Conservation (phyloP, 2,329 filamentous ascomycete genomes). For the Fusarium clavum region DNA sequence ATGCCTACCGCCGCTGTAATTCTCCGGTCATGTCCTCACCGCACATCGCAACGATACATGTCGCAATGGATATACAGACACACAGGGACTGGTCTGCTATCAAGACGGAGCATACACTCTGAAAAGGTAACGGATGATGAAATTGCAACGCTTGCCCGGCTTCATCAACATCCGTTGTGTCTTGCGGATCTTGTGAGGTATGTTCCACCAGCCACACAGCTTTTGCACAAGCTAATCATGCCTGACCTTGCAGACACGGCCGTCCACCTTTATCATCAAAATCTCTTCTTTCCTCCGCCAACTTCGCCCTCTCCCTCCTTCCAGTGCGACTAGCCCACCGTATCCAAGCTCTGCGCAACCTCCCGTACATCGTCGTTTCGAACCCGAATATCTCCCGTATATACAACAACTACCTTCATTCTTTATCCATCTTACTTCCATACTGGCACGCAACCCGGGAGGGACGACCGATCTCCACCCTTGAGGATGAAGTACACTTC, state of each 20-base stretch:
- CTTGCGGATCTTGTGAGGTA: constrained; percentile 91
- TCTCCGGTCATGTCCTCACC: constrained; percentile 7
- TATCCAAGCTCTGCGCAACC: constrained; percentile 90
- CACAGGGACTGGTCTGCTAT: not conserved
- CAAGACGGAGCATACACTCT: constrained; percentile 33
- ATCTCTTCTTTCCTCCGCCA: constrained; percentile 88
- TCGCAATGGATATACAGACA: constrained; percentile 2
- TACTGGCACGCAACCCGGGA: constrained; percentile 69
- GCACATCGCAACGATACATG: constrained; percentile 8
- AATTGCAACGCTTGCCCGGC: constrained; percentile 80
- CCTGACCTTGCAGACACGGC: constrained; percentile 66
- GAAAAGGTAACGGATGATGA: constrained; percentile 73
- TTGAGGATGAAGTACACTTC: constrained; percentile 91
- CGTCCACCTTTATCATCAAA: constrained; percentile 84
- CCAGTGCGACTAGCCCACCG: constrained; percentile 93
- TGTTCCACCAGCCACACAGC: constrained; percentile 2
- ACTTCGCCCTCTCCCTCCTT: constrained; percentile 93
- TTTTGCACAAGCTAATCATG: not conserved
- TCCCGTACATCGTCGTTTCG: constrained; percentile 98
- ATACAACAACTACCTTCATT: constrained; percentile 96
- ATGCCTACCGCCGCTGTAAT: constrained; percentile 29
- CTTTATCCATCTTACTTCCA: constrained; percentile 87
- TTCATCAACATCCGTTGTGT: constrained; percentile 83
- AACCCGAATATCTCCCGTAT: constrained; percentile 95
- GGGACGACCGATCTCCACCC: constrained; percentile 60